Conservation (phyloP, 495 filamentous ascomycete genomes). For the Lasiosphaeris hirsuta region DNA sequence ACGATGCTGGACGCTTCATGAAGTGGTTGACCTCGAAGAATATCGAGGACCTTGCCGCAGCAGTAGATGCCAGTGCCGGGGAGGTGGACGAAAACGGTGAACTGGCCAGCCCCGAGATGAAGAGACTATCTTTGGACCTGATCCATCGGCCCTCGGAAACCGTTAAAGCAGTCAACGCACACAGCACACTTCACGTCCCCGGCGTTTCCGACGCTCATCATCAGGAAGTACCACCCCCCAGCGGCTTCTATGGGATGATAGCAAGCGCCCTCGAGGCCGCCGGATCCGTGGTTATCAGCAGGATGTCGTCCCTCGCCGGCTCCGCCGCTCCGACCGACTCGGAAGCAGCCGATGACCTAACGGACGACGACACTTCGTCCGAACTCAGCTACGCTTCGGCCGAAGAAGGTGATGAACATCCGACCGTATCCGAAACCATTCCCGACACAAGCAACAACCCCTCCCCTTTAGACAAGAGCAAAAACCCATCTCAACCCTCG, state of each 20-base stretch:
- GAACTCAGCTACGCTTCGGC: slow-evolving; percentile 47
- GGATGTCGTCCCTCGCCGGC: slow-evolving; percentile 31
- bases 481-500: slow-evolving; percentile 17
- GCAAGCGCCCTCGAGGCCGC: slow-evolving; percentile 42
- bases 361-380: slow-evolving; percentile 33
- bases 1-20: slow-evolving; percentile 80
- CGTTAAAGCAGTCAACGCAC: too few relatives aligned
- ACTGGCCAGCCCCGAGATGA: too few relatives aligned
- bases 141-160: too few relatives aligned
- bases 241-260: slow-evolving; percentile 51
- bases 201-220: too few relatives aligned
- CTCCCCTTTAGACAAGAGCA: slow-evolving; percentile 12
- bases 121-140: too few relatives aligned
- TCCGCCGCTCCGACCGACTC: slow-evolving; percentile 31
- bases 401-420: slow-evolving; percentile 23
- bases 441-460: slow-evolving; percentile 24
- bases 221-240: slow-evolving; percentile 40
- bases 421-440: slow-evolving; percentile 17
- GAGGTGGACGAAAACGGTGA: not conserved
- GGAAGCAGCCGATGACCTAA: slow-evolving; percentile 13
- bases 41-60: slow-evolving; percentile 22
- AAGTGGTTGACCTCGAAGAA: slow-evolving; percentile 71
- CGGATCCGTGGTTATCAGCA: slow-evolving; percentile 39
- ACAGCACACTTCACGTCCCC: too few relatives aligned
- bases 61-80: not conserved